Evolutionary conservation across 164 flowering plant species (phyloP).

Genomic region (Nymphaea thermarum): DNA sequence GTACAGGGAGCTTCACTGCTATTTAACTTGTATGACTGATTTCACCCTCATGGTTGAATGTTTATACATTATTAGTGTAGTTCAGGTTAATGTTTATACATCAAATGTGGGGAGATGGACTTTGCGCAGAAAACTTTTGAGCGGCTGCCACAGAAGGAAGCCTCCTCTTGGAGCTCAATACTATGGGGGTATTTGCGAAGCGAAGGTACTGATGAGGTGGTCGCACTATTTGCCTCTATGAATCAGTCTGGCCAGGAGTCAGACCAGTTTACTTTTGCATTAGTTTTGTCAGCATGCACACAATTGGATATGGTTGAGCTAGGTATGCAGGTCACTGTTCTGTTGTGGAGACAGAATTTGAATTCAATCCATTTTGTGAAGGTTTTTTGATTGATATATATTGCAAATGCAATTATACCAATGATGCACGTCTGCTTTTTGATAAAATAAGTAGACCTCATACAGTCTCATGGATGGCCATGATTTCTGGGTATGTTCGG

Average conservation of each 20-base stretch:
- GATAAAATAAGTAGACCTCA: slow-evolving; percentile 37
- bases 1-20: no score
- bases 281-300: slow-evolving; percentile 55
- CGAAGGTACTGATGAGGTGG: slow-evolving; percentile 27
- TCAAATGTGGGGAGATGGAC: no score
- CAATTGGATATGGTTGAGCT: slow-evolving; percentile 23
- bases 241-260: slow-evolving; percentile 23
- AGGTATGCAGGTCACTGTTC: slow-evolving; percentile 61
- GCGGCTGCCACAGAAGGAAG: no score
- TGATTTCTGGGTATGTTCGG: slow-evolving; percentile 62
- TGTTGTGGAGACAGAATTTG: slow-evolving; percentile 48
- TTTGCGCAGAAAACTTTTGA: no score
- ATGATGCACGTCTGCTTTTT: slow-evolving; percentile 49
- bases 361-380: slow-evolving; percentile 40
- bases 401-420: slow-evolving; percentile 39
- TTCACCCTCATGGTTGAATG: no score
- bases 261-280: slow-evolving; percentile 59
- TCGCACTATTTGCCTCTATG: slow-evolving; percentile 33
- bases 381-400: slow-evolving; percentile 76
- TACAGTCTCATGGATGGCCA: slow-evolving; percentile 73
- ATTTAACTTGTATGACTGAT: no score
- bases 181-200: slow-evolving; percentile 38
- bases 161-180: no score
- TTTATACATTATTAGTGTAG: no score
- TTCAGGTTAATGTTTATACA: no score